A percentile compares a stretch with the other conserved stretches of the same genome.
Evolutionary conservation across 2,329 filamentous ascomycete genomes (phyloP).

Genomic region (Dactylellina sp.): DNA sequence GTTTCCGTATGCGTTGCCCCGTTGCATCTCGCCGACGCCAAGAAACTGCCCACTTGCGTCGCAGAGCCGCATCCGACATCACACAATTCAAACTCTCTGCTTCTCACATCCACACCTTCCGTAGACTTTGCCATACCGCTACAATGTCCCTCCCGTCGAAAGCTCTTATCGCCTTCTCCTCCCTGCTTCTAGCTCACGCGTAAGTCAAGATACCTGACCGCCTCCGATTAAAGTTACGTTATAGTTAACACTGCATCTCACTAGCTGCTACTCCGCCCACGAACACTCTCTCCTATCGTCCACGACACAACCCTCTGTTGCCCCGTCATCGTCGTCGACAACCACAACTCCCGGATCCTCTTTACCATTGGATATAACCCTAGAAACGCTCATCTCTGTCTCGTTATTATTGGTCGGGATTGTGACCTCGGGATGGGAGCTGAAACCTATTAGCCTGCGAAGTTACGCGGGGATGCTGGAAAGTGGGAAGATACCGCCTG

Average conservation of each 20-base stretch:
- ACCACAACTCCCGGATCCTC: slow-evolving; percentile 62
- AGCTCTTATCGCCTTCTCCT: slow-evolving; percentile 76
- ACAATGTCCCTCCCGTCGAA: slow-evolving; percentile 47
- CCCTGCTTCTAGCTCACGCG: slow-evolving; percentile 86
- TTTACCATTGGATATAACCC: slow-evolving; percentile 84
- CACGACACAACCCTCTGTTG: slow-evolving; percentile 66
- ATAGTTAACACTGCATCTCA: no score
- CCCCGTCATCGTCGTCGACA: slow-evolving; percentile 65
- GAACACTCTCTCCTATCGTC: slow-evolving; percentile 77
- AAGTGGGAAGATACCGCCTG: slow-evolving; percentile 70
- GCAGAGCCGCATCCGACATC: slow-evolving; percentile 23
- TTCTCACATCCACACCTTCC: neutral
- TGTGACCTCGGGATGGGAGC: slow-evolving; percentile 74
- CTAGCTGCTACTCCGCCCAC: slow-evolving; percentile 93
- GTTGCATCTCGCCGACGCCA: slow-evolving; percentile 35
- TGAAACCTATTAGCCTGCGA: slow-evolving; percentile 86
- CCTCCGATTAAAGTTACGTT: no score
- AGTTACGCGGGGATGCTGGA: slow-evolving; percentile 87
- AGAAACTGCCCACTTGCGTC: slow-evolving; percentile 1
- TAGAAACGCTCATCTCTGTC: slow-evolving; percentile 85
- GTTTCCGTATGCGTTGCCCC: slow-evolving; percentile 28
- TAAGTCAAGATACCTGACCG: slow-evolving; percentile 67
- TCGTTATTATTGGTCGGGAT: slow-evolving; percentile 85
- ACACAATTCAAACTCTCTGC: slow-evolving; percentile 3
- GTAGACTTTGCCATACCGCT: neutral